Evolutionary conservation across 1,284 basidiomycete species (phyloP).

Genomic region (Trametes pubescens): DNA sequence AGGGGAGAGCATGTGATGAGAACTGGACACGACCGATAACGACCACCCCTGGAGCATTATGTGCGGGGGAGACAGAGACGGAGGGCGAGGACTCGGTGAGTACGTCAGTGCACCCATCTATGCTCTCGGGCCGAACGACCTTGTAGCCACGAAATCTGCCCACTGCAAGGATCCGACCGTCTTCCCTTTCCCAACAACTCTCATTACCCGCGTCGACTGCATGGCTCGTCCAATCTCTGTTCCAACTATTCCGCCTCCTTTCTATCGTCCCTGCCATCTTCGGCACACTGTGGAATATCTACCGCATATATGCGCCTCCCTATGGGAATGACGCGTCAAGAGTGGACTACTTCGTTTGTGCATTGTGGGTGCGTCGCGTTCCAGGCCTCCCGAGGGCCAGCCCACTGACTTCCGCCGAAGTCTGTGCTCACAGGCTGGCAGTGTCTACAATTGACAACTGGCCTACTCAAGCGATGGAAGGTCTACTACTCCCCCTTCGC

Average conservation of each 20-base stretch:
- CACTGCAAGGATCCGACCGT: constrained; percentile 61
- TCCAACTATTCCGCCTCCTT: constrained; percentile 63
- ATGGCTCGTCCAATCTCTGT: constrained; percentile 50
- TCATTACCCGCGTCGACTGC: constrained; percentile 43
- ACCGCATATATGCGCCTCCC: constrained; percentile 56
- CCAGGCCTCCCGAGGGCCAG: too few species aligned
- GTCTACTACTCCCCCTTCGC: constrained; percentile 83
- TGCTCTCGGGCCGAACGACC: constrained; percentile 6
- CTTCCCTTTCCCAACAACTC: constrained; percentile 53
- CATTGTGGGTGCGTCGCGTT: constrained; percentile 65
- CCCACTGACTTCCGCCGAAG: constrained; percentile 44
- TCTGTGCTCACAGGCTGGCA: constrained; percentile 83
- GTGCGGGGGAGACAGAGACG: constrained; percentile 81
- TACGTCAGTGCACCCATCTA: neutral
- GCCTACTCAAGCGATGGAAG: constrained; percentile 82
- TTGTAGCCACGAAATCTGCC: constrained; percentile 62
- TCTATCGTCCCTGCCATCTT: constrained; percentile 74
- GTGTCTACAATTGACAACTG: constrained; percentile 80
- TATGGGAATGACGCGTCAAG: constrained; percentile 41
- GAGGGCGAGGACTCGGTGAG: constrained; percentile 79
- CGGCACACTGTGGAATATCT: constrained; percentile 69
- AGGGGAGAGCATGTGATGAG: constrained; percentile 36
- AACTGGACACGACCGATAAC: constrained; percentile 52
- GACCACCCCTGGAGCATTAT: constrained; percentile 63
- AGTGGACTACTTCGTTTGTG: constrained; percentile 68